A percentile compares a stretch with the other conserved stretches of the same genome.
phyloP scores from a whole-genome alignment of 2,329 filamentous ascomycete species.

The Pleomassaria siparia region DNA sequence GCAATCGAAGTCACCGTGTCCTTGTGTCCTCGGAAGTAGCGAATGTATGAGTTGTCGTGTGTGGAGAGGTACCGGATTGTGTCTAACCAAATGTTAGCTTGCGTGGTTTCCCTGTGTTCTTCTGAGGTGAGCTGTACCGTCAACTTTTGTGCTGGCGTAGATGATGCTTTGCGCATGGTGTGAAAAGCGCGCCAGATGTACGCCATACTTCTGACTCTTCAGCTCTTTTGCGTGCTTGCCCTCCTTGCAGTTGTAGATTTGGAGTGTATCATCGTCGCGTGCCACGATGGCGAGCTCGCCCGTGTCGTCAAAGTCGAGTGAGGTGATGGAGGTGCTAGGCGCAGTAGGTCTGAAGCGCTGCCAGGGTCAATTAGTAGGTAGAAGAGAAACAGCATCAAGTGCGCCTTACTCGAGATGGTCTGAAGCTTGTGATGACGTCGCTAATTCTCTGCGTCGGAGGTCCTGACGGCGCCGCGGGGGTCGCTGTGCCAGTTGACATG shows the following conservation, averaged over 20 bases:
- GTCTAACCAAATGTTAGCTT: slow-evolving; percentile 51
- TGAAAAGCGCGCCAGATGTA: slow-evolving; percentile 90
- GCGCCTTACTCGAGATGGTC: slow-evolving; percentile 71
- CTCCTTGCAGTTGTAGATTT: slow-evolving; percentile 91
- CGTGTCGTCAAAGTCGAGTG: slow-evolving; percentile 93
- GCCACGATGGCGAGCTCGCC: slow-evolving; percentile 91
- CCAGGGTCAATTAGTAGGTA: neutral
- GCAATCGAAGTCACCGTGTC: slow-evolving; percentile 79
- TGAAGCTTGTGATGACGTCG: slow-evolving; percentile 75
- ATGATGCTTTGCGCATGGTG: slow-evolving; percentile 89
- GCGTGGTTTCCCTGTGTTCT: neutral
- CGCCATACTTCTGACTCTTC: slow-evolving; percentile 95
- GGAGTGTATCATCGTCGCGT: slow-evolving; percentile 90
- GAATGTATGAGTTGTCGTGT: slow-evolving; percentile 94
- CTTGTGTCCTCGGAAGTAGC: slow-evolving; percentile 93
- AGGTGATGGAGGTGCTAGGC: slow-evolving; percentile 70
- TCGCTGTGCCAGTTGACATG: slow-evolving; percentile 40
- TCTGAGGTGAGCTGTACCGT: slow-evolving; percentile 57
- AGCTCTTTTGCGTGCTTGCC: slow-evolving; percentile 87
- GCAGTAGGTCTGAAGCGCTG: slow-evolving; percentile 50
- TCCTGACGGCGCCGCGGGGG: slow-evolving; percentile 35
- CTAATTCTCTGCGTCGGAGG: slow-evolving; percentile 61
- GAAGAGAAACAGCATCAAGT: neutral
- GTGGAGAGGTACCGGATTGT: slow-evolving; percentile 84
- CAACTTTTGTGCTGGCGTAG: slow-evolving; percentile 93